Evolutionary conservation across 495 filamentous ascomycete species (phyloP).

Genomic region (Patellaria atrata): DNA sequence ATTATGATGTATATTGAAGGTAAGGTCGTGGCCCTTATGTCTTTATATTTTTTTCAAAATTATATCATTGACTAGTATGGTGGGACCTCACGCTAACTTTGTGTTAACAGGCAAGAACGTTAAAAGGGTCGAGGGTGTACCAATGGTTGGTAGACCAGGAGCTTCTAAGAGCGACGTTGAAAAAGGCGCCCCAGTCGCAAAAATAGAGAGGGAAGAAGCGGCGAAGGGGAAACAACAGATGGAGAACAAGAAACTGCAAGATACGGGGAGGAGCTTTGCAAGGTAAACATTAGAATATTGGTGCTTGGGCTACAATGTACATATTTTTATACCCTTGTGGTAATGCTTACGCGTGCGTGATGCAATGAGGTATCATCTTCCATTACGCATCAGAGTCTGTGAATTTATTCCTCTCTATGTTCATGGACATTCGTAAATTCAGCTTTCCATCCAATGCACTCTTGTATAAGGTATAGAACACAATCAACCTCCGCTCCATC

Average conservation of each 20-base stretch:
- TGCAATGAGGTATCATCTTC: no score
- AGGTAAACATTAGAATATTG: no score
- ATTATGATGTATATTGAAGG: constrained; percentile 51
- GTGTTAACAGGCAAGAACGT: constrained; percentile 40
- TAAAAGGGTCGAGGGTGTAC: constrained; percentile 51
- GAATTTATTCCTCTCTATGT: no score
- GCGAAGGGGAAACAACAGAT: neutral
- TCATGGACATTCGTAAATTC: no score
- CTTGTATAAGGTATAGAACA: no score
- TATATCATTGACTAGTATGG: constrained; percentile 4
- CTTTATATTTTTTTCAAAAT: constrained; percentile 4
- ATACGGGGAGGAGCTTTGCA: neutral
- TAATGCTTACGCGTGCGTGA: no score
- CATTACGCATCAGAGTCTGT: no score
- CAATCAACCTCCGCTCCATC: no score
- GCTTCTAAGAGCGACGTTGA: constrained; percentile 4
- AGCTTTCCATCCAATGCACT: no score
- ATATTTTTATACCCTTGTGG: no score
- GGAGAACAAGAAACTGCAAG: neutral
- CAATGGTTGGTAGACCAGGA: constrained; percentile 10
- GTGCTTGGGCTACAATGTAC: no score
- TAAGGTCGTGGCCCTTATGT: constrained; percentile 9
- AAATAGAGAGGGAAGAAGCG: constrained; percentile 1
- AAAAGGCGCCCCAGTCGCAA: neutral
- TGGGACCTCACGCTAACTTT: no score